A percentile compares a stretch with the other conserved stretches of the same genome.
phyloP scores from a whole-genome alignment of 1,284 basidiomycete genomes.

The Ganoderma multipileum region DNA sequence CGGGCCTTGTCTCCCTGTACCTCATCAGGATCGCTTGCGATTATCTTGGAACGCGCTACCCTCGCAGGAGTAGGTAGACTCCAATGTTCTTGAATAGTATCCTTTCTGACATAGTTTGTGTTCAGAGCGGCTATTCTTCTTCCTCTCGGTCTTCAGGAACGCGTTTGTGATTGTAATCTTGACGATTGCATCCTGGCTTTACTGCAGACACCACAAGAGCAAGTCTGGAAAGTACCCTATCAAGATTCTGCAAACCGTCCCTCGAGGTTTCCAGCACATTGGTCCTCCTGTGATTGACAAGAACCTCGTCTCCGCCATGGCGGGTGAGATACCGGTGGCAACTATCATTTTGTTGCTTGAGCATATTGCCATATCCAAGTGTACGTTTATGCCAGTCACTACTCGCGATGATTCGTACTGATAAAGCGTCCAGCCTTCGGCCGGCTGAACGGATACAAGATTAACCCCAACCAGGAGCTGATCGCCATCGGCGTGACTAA shows the following conservation, averaged over 20 bases:
- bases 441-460: conserved; percentile 95
- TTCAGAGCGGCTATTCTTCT: conserved; percentile 90
- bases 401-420: not conserved
- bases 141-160: conserved; percentile 84
- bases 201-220: conserved; percentile 69
- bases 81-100: not conserved
- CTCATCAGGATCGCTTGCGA: conserved; percentile 73
- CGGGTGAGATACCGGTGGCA: conserved; percentile 85
- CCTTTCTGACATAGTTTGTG: not conserved
- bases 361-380: conserved; percentile 96
- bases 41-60: conserved; percentile 68
- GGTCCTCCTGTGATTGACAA: conserved; percentile 73
- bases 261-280: conserved; percentile 83
- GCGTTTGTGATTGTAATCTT: conserved; percentile 88
- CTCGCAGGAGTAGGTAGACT: conserved; percentile 59
- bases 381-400: conserved; percentile 47
- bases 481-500: conserved; percentile 98
- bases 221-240: conserved; percentile 80
- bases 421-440: conserved; percentile 79
- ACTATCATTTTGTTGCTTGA: conserved; percentile 96
- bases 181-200: conserved; percentile 87
- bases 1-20: conserved; percentile 81
- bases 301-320: conserved; percentile 74
- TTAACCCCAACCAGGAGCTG: conserved; percentile 96
- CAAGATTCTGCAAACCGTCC: conserved; percentile 85